A percentile compares a stretch with the other conserved stretches of the same genome.
These are phyloP conservation scores for Neurospora africana DNA, from an alignment of 495 filamentous ascomycete species.

Conservation along the genomic window DNA sequence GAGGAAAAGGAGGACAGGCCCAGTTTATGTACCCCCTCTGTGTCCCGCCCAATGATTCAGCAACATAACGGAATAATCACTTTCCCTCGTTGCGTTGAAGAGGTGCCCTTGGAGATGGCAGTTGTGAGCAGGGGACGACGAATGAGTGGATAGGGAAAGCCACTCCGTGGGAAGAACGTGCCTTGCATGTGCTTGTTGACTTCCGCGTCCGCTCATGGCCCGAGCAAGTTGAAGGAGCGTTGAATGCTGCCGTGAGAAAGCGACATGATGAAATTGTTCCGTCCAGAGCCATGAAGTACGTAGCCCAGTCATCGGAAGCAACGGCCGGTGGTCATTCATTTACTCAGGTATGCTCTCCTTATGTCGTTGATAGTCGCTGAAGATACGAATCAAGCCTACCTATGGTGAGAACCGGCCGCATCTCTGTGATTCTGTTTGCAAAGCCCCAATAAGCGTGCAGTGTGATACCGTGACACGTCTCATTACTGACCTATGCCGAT, in stretches of 20 bases:
- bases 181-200: neutral
- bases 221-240: neutral
- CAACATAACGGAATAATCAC: neutral
- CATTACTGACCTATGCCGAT: too few relatives aligned
- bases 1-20: neutral
- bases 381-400: neutral
- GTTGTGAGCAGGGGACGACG: neutral
- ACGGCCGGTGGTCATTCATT: neutral
- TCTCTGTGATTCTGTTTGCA: neutral
- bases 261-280: neutral
- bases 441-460: neutral
- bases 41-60: neutral
- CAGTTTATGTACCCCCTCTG: neutral
- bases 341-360: neutral
- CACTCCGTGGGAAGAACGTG: neutral
- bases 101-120: neutral
- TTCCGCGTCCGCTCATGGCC: neutral
- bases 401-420: neutral
- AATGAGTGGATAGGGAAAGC: neutral
- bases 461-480: neutral
- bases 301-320: neutral
- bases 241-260: neutral
- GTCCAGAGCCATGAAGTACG: neutral
- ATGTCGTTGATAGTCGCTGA: neutral
- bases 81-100: neutral